A percentile compares a stretch with the other conserved stretches of the same genome.
Evolutionary conservation across 768 basidiomycete species (phyloP).

Genomic region (Guyanaporus albipodus): DNA sequence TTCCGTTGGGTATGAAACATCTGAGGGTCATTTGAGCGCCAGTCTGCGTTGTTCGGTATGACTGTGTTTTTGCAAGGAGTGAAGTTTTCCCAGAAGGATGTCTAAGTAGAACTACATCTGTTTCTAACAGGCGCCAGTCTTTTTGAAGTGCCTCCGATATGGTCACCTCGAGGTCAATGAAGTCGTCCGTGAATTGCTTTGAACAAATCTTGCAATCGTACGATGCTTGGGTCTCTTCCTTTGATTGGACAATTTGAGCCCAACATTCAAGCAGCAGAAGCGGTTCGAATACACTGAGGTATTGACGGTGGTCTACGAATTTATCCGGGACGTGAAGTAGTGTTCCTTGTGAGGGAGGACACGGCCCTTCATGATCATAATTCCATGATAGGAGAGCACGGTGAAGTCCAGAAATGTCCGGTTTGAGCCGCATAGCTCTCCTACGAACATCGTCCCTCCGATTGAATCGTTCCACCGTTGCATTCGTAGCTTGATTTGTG

Average conservation of each 20-base stretch:
- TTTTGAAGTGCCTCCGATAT: conserved; percentile 56
- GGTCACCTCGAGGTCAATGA: conserved; percentile 71
- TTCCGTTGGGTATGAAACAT: conserved; percentile 39
- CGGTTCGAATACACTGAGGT: conserved; percentile 76
- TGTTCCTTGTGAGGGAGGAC: conserved; percentile 51
- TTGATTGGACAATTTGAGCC: conserved; percentile 79
- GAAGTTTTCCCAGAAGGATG: conserved; percentile 50
- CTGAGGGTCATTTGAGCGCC: conserved; percentile 60
- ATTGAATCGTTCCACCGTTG: conserved; percentile 46
- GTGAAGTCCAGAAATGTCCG: conserved; percentile 78
- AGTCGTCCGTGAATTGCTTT: conserved; percentile 74
- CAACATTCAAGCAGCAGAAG: conserved; percentile 86
- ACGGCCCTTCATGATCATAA: conserved; percentile 61
- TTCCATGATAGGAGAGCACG: conserved; percentile 81
- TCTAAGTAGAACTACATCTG: conserved; percentile 79
- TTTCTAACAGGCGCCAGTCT: conserved; percentile 75
- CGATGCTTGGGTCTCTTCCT: conserved; percentile 54
- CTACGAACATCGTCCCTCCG: conserved; percentile 59
- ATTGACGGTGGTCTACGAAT: conserved; percentile 65
- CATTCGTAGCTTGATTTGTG: conserved; percentile 39
- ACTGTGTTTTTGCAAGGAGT: conserved; percentile 69
- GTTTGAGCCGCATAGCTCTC: conserved; percentile 68
- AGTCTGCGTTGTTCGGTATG: conserved; percentile 37
- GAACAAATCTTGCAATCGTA: conserved; percentile 63
- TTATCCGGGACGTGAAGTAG: conserved; percentile 53